Evolutionary conservation across 1,284 basidiomycete genomes (phyloP).

Genomic region (Cryptococcus sp.): DNA sequence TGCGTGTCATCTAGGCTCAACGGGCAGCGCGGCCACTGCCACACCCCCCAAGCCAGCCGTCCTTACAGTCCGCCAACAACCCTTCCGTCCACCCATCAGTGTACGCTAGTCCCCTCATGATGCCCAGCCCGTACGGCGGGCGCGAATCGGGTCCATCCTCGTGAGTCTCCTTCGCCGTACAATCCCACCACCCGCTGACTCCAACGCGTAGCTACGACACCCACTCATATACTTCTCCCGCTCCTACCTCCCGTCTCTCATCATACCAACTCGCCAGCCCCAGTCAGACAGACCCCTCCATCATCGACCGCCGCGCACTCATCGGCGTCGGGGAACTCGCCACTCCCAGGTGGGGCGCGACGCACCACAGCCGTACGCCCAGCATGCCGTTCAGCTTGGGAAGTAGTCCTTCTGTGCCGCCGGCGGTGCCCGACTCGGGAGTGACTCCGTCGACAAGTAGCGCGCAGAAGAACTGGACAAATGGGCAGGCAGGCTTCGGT

Average conservation of each 20-base stretch:
- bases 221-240: no score
- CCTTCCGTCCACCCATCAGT: slow-evolving; percentile 6
- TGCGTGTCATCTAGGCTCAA: background rate
- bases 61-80: background rate
- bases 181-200: no score
- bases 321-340: slow-evolving; percentile 95
- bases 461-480: slow-evolving; percentile 8
- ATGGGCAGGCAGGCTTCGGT: slow-evolving; percentile 9
- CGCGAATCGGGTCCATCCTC: no score
- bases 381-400: slow-evolving; percentile 43
- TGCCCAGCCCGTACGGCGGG: background rate
- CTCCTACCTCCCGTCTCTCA: slow-evolving; percentile 16
- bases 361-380: slow-evolving; percentile 37
- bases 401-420: slow-evolving; percentile 23
- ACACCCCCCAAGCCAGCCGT: slow-evolving; percentile 9
- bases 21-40: slow-evolving; percentile 17
- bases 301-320: slow-evolving; percentile 80
- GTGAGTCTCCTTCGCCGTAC: no score
- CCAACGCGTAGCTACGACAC: no score
- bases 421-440: background rate
- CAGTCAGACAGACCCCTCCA: slow-evolving; percentile 60
- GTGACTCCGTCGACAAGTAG: no score
- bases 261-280: slow-evolving; percentile 17
- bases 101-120: slow-evolving; percentile 5
- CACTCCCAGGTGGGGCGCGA: slow-evolving; percentile 81